Evolutionary conservation across 2,329 filamentous ascomycete genomes (phyloP), one percentile per base, ranked within the genome.

Genomic region (Stagonosporopsis rhizophila): DNA sequence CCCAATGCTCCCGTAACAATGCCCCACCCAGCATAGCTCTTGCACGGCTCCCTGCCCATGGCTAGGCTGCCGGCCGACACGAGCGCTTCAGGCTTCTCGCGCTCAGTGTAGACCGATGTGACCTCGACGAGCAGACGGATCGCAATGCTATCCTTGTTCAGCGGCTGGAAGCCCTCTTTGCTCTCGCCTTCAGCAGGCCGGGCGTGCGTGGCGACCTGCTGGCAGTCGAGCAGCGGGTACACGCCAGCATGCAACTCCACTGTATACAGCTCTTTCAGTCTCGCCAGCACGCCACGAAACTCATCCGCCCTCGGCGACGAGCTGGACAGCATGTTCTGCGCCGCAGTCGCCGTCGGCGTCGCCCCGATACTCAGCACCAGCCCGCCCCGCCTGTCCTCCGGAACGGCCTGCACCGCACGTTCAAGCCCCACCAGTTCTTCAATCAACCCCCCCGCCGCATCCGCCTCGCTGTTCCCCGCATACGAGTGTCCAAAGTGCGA

Each of bases 221-320:
- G 91, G 65, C 93, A 80, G 72, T 95, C 91, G 8, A 94, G 82
- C 3, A 87, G 80, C 0, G 90, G 86, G 70, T 93, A 94, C 2
- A 91, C 88, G 27, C 89, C 90, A 0, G 90, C 89, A 71, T 93
- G 90, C 2, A 92, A 79, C 70, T 92, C 90, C 23, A 92, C 80
- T 3, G 58, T 23, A 38, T 59, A 77, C 2, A 59, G 66, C 37
- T 70, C 47, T 41, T 73, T 72, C 47, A 76, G 64, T 19, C 70
- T 65, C 11, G 64, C 67, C 23, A 86, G 75, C 23, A 79, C 71
- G 1, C 63, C 58, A 20, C 75, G 75, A 34, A 85, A 78, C 22
- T 75, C 62, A 28, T 75, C 70, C 6, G 73, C 69, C 0, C 72
- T 75, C 4, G 76, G 74, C n/a, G 52, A 78, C 50, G 59, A 66